Evolutionary conservation across 2,329 filamentous ascomycete genomes (phyloP), one percentile per base, ranked within the genome.

Genomic region (Ilyonectria mors-panacis): DNA sequence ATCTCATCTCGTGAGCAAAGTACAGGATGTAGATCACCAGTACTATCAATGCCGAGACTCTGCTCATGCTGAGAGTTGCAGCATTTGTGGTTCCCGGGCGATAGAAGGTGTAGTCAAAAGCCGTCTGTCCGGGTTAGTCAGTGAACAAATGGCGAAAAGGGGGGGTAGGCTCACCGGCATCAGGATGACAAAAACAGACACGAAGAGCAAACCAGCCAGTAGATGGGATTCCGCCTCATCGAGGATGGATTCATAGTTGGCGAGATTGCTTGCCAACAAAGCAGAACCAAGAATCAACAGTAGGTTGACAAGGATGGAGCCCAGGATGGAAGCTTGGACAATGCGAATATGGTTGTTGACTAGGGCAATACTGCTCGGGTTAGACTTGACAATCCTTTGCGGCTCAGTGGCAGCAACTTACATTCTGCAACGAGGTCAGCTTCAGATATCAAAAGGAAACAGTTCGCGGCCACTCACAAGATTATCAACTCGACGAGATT

Each of bases 221-320:
- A 82, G 75, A 55, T 81, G 79, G 0, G 80, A 78, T 37, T 80
- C 80, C 4, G 75, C 72, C 7, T 73, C 69, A 61, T 78, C 77
- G 62, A 76, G 76, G 12, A 81, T 80, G 75, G 92, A 90, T 78
- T 94, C 91, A 72, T 88, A 86, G 76, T 88, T 92, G 56, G 89
- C 87, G 39, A 93, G 83, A 57, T 91, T 92, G 69, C 91, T 92
- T 6, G 92, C 82, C 2, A 94, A 80, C 71, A 94, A 92, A 39
- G 91, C 90, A 87, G 93, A 93, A 68, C 93, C 92, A 55, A 94
- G 83, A 70, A 94, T 94, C 45, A 94, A 84, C 4, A 94, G 83
- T 53, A 94, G 79, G 74, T 94, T 94, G 62, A 93, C 91, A n/a
- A 94, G 82, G 63, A 94, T 93, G 1, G 92, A 94, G 21, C 92